These are phyloP conservation scores for Serendipita sp. DNA, from an alignment of 768 basidiomycete genomes.

Conservation along the genomic window DNA sequence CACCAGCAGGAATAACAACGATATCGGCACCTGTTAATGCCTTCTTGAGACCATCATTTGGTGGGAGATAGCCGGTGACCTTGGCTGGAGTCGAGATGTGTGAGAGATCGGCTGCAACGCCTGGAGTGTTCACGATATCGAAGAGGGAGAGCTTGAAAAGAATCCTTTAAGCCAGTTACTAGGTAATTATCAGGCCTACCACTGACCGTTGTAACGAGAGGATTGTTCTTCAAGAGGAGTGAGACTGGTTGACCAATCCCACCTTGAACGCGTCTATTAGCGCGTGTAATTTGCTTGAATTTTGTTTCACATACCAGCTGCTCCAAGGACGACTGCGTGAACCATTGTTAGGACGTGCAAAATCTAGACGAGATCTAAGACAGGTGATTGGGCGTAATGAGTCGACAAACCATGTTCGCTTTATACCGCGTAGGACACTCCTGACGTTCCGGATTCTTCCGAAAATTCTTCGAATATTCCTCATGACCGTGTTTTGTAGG, in stretches of 20 bases:
- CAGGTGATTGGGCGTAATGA: background rate
- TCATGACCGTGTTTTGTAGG: too few relatives aligned
- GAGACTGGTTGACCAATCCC: slow-evolving; percentile 96
- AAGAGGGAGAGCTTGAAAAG: slow-evolving; percentile 55
- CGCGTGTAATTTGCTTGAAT: background rate
- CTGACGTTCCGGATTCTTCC: too few relatives aligned
- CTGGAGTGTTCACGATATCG: slow-evolving; percentile 97
- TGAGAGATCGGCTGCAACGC: slow-evolving; percentile 87
- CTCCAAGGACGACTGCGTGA: slow-evolving; percentile 92
- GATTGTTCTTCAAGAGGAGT: slow-evolving; percentile 77
- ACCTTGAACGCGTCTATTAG: slow-evolving; percentile 28
- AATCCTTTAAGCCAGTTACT: background rate
- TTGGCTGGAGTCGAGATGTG: slow-evolving; percentile 85
- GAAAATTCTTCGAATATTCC: too few relatives aligned
- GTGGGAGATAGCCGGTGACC: slow-evolving; percentile 58
- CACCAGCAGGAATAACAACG: slow-evolving; percentile 90
- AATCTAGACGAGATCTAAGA: background rate
- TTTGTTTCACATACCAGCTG: slow-evolving; percentile 45
- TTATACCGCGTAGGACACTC: too few relatives aligned
- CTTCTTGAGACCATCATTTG: slow-evolving; percentile 70
- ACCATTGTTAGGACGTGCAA: slow-evolving; percentile 24
- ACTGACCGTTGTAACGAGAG: slow-evolving; percentile 56
- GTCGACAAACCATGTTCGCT: background rate
- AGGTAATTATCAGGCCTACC: background rate
- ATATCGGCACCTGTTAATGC: slow-evolving; percentile 72